Evolutionary conservation across 176 grass and related monocot genomes (phyloP).

Genomic region (Rhynchospora breviuscula): DNA sequence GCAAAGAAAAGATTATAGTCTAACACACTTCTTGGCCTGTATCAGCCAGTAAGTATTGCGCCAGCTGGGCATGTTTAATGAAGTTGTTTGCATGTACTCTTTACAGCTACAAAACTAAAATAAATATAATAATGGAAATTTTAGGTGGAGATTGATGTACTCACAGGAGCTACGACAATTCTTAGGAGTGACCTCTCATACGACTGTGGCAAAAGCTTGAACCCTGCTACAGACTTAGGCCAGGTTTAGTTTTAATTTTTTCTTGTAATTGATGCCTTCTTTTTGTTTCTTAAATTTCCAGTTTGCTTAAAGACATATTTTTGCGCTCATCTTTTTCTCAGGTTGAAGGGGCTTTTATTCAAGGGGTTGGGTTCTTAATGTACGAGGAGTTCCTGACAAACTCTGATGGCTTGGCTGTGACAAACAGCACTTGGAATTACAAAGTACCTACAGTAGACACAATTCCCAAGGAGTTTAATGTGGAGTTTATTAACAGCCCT

Average conservation of each 20-base stretch:
- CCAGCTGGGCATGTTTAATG: background rate
- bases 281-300: background rate
- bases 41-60: background rate
- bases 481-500: constrained; percentile 54
- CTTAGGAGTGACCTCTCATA: constrained; percentile 46
- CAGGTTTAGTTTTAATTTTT: constrained; percentile 29
- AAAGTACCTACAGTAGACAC: constrained; percentile 76
- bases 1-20: background rate
- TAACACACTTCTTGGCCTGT: background rate
- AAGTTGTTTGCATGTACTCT: background rate
- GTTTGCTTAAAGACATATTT: background rate
- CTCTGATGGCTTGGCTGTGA: constrained; percentile 53
- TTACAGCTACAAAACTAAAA: background rate
- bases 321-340: background rate
- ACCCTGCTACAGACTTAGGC: constrained; percentile 69
- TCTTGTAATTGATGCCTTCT: background rate
- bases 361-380: constrained; percentile 75
- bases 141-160: constrained; percentile 61
- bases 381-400: constrained; percentile 59
- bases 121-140: background rate
- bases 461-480: constrained; percentile 68
- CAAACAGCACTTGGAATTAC: constrained; percentile 77
- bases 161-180: constrained; percentile 56
- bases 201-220: constrained; percentile 71
- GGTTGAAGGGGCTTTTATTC: constrained; percentile 63